phyloP scores from a whole-genome alignment of 352 stramenopile species.

The Phytophthora ramorum region DNA sequence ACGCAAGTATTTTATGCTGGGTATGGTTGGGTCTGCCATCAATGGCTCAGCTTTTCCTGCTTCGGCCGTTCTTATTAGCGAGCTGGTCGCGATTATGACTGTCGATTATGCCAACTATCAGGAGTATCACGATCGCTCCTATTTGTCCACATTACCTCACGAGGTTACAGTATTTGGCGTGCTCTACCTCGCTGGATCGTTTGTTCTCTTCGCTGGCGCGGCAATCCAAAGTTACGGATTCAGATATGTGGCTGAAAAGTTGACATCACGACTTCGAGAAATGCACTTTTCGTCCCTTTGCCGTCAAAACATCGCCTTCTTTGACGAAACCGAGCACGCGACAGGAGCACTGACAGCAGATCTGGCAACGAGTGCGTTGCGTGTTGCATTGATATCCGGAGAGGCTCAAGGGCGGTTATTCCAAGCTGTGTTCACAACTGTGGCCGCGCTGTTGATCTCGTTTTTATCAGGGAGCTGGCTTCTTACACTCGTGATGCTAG shows the following conservation, averaged over 20 bases:
- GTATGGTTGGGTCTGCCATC: constrained; percentile 27
- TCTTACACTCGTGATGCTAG: constrained; percentile 67
- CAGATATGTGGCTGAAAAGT: constrained; percentile 56
- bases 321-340: constrained; percentile 43
- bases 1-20: constrained; percentile 27
- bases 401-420: constrained; percentile 55
- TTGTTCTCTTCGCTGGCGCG: constrained; percentile 32
- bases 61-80: constrained; percentile 31
- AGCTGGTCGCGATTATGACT: constrained; percentile 37
- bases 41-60: constrained; percentile 27
- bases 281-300: constrained; percentile 59
- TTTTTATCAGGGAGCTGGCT: constrained; percentile 63
- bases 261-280: constrained; percentile 51
- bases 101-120: constrained; percentile 39
- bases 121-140: constrained; percentile 31
- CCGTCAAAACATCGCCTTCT: constrained; percentile 57
- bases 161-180: constrained; percentile 39
- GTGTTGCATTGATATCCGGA: constrained; percentile 54
- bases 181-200: constrained; percentile 47
- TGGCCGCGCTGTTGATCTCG: constrained; percentile 54
- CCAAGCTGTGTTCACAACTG: constrained; percentile 51
- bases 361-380: constrained; percentile 54
- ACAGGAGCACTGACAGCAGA: constrained; percentile 52
- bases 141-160: constrained; percentile 26
- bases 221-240: constrained; percentile 54